These are phyloP conservation scores for Arabis hirsuta DNA, from an alignment of 345 rosid species.

Conservation along the genomic window DNA sequence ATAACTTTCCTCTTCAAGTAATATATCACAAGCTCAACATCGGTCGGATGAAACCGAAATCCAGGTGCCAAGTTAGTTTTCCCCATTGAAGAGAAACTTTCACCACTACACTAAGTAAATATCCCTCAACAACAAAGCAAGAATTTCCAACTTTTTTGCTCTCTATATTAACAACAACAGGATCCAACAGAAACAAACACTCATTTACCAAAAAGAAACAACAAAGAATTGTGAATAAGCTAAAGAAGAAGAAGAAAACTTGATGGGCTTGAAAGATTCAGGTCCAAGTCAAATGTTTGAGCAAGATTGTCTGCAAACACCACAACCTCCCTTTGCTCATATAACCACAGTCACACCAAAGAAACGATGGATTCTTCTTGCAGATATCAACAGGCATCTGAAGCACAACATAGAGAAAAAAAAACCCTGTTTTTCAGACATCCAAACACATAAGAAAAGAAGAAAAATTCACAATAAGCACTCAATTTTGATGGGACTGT, in stretches of 20 bases:
- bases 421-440: background rate
- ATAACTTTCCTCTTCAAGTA: constrained; percentile 70
- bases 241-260: background rate
- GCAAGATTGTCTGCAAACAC: constrained; percentile 53
- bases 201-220: background rate
- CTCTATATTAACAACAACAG: background rate
- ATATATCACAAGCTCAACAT: constrained; percentile 68
- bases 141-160: background rate
- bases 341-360: constrained; percentile 57
- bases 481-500: background rate
- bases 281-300: constrained; percentile 64
- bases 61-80: constrained; percentile 59
- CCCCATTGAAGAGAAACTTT: constrained; percentile 46
- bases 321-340: constrained; percentile 69
- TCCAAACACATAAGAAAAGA: background rate
- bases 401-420: background rate
- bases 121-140: background rate
- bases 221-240: background rate
- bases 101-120: background rate
- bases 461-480: background rate
- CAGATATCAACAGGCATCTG: constrained; percentile 44
- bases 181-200: background rate
- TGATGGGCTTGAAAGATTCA: background rate
- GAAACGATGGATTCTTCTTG: constrained; percentile 45
- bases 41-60: constrained; percentile 82